phyloP scores from a whole-genome alignment of 2,329 filamentous ascomycete species.

The Microdochium trichocladiopsis region DNA sequence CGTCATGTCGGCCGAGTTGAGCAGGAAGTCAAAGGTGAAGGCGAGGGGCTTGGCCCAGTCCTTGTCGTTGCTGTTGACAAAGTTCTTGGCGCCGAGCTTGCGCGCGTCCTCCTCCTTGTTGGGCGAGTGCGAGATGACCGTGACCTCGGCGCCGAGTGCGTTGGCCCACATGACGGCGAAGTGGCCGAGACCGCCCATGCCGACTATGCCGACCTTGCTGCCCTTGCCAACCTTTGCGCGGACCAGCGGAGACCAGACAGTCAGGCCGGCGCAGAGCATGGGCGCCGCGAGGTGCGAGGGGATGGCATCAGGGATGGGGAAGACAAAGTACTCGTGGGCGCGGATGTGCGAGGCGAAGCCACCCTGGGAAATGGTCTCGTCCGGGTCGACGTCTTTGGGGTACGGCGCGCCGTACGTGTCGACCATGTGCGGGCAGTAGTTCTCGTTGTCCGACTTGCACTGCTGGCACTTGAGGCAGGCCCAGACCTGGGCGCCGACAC shows the following conservation, averaged over 20 bases:
- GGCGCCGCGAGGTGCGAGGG: constrained; percentile 49
- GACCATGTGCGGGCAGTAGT: constrained; percentile 39
- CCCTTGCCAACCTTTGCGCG: constrained; percentile 63
- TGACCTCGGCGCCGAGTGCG: constrained; percentile 61
- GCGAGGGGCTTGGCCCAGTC: constrained; percentile 50
- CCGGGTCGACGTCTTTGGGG: constrained; percentile 42
- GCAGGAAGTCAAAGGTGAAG: constrained; percentile 41
- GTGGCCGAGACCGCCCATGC: constrained; percentile 68
- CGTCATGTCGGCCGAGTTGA: constrained; percentile 42
- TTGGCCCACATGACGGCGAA: constrained; percentile 65
- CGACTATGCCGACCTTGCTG: constrained; percentile 64
- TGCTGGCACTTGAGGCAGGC: constrained; percentile 44
- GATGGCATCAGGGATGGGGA: constrained; percentile 49
- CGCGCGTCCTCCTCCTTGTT: constrained; percentile 52
- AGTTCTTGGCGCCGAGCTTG: constrained; percentile 55
- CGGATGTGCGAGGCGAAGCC: constrained; percentile 47
- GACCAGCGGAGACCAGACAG: constrained; percentile 61
- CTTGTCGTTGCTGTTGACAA: constrained; percentile 38
- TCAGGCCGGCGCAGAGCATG: constrained; percentile 73
- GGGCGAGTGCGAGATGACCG: constrained; percentile 54
- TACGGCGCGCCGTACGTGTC: constrained; percentile 54
- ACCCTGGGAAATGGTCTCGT: constrained; percentile 58
- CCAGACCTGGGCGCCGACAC: constrained; percentile 53
- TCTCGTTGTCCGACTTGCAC: constrained; percentile 41
- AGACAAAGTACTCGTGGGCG: constrained; percentile 49